Conservation (phyloP, 23 red algal species). For the Agarophyton chilense region DNA sequence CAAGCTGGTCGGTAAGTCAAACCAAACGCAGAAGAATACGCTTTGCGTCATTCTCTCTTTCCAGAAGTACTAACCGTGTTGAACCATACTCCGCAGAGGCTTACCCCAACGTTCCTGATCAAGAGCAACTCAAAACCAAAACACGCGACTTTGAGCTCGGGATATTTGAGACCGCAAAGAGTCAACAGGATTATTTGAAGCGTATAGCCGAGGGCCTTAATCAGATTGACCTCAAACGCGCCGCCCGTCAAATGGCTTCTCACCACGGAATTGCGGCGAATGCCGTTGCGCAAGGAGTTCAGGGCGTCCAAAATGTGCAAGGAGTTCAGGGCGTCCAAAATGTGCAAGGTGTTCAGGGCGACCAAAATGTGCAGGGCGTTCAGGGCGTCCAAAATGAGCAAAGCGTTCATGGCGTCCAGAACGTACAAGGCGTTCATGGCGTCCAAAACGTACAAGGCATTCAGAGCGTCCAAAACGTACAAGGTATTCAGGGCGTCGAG, state of each 20-base stretch:
- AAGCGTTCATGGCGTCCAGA: background rate
- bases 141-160: conserved; percentile 44
- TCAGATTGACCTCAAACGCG: no score
- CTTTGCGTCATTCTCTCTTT: background rate
- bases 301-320: background rate
- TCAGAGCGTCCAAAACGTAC: background rate
- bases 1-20: conserved; percentile 51
- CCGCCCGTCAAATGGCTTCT: no score
- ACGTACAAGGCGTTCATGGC: conserved; percentile 4
- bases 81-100: background rate
- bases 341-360: no score
- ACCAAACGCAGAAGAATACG: no score
- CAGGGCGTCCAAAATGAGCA: background rate
- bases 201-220: conserved; percentile 49
- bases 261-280: no score
- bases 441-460: background rate
- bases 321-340: background rate
- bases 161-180: conserved; percentile 24
- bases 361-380: background rate
- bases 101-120: background rate
- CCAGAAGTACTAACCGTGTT: background rate
- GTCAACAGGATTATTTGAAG: conserved; percentile 59
- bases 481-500: background rate
- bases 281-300: background rate
- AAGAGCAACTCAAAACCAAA: conserved; percentile 7